Base-by-base conservation (phyloP, 1,284 basidiomycete species). In the Sanghuangporus weigelae region DNA sequence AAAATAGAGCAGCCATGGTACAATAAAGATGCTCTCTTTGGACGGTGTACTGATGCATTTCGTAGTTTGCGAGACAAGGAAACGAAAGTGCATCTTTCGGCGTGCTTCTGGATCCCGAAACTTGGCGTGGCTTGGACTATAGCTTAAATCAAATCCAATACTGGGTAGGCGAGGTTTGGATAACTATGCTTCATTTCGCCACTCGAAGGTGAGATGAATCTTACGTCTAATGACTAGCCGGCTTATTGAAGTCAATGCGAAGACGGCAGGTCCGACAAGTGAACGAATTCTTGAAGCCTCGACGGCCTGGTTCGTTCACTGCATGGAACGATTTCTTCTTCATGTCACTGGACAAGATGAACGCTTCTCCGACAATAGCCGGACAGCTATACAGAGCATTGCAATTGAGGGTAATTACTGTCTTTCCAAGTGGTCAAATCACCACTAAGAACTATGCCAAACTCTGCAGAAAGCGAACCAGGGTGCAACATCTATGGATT, bases 131-230 rank as follows among this genome's bases (percentile, higher is more conserved):
- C 6, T 74, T 93, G 19, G 68, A 67, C 49, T 62, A 42, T 54
- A 77, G 79, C 10, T 71, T 90, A 21, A 75, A 80, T 48, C 86
- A 89, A 71, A 89, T 89, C 72, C 75, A 77, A 36, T 74, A 79
- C 42, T 93, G 90, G 90, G 85, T 87, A 14, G 77, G 80, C 61
- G 83, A 88, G 70, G 80, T 92, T 42, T 93, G 91, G 90, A 83
- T 89, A 69, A 82, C 90, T 62, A 76, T 93, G 42, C 81, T 81
- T 21, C 73, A 90, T 64, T 82, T 87, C 44, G 83, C 86, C 12
- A 84, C 81, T 65, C 84, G 91, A 61, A 81, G 86, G 90, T 89
- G 70, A 58, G 79, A 70, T 23, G 7, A 46, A 19, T n/a, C 16
- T 16, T 46, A n/a, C n/a, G 16, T 46, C 16, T 46, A 5, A 19